Conservation (phyloP, 768 basidiomycete genomes). For the Mycena alexandri region DNA sequence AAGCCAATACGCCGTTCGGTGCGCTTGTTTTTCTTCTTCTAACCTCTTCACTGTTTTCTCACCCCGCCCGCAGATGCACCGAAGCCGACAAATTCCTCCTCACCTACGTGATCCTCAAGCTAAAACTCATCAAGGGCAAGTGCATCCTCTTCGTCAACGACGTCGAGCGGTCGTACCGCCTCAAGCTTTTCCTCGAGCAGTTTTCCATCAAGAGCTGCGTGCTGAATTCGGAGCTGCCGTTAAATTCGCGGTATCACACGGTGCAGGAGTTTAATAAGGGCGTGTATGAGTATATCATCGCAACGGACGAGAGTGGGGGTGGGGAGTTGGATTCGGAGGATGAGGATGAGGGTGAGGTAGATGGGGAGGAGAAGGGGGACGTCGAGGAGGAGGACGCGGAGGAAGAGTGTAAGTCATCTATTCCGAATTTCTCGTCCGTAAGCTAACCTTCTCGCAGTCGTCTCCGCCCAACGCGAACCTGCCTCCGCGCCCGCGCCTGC, state of each 20-base stretch:
- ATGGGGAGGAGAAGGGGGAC: slow-evolving; percentile 60
- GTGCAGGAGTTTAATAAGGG: slow-evolving; percentile 99
- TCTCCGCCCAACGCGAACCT: slow-evolving; percentile 64
- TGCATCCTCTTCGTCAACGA: slow-evolving; percentile 97
- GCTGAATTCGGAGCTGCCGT: slow-evolving; percentile 93
- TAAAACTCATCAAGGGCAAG: slow-evolving; percentile 96
- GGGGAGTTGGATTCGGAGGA: slow-evolving; percentile 51
- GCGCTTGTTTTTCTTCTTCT: slow-evolving; percentile 34
- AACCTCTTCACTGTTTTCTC: slow-evolving; percentile 8
- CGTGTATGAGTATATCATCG: slow-evolving; percentile 98
- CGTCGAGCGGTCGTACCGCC: slow-evolving; percentile 92
- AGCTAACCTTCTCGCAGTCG: slow-evolving; percentile 53
- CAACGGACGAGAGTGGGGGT: slow-evolving; percentile 89
- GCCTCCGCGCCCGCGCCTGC: slow-evolving; percentile 32
- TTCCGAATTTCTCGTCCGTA: neutral
- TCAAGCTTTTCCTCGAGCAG: slow-evolving; percentile 98
- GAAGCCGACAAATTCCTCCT: slow-evolving; percentile 98
- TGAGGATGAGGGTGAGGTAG: slow-evolving; percentile 64
- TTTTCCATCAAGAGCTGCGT: slow-evolving; percentile 97
- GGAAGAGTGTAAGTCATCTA: slow-evolving; percentile 48
- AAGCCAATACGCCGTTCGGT: slow-evolving; percentile 89
- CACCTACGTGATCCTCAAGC: slow-evolving; percentile 95
- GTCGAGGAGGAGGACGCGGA: slow-evolving; percentile 55
- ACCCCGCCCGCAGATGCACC: slow-evolving; percentile 68
- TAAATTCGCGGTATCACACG: slow-evolving; percentile 96